These are phyloP conservation scores for Amylostereum areolatum DNA, from an alignment of 1,284 basidiomycete genomes.

Conservation along the genomic window DNA sequence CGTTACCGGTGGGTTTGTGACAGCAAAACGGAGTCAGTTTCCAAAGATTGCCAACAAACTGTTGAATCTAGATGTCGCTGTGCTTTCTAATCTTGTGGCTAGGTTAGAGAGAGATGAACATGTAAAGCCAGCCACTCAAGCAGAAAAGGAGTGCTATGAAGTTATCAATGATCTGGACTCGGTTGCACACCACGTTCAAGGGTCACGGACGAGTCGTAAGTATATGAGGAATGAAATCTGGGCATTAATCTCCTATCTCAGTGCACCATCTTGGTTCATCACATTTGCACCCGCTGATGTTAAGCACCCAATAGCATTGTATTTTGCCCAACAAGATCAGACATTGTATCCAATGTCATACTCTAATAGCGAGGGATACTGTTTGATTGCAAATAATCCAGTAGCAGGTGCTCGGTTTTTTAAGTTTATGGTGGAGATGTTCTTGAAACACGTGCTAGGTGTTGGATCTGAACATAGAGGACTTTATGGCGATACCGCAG, in stretches of 20 bases:
- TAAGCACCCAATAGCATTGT: not conserved
- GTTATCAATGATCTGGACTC: slow-evolving; percentile 28
- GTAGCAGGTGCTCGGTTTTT: not conserved
- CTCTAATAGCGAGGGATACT: not conserved
- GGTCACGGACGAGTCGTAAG: slow-evolving; percentile 26
- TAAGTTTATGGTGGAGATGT: not conserved
- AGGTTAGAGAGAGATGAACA: slow-evolving; percentile 11
- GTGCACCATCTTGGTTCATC: slow-evolving; percentile 31
- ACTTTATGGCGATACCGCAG: not conserved
- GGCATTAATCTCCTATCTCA: slow-evolving; percentile 24
- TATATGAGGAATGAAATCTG: slow-evolving; percentile 31
- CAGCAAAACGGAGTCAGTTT: slow-evolving; percentile 14
- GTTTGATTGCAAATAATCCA: not conserved
- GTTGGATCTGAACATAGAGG: not conserved
- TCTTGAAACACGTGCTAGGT: not conserved
- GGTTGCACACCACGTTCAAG: slow-evolving; percentile 24
- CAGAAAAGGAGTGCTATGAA: slow-evolving; percentile 27
- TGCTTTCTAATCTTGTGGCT: not conserved
- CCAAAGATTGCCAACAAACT: not conserved
- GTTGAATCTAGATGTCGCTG: not conserved
- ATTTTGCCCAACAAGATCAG: not conserved
- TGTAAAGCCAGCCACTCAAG: slow-evolving; percentile 22
- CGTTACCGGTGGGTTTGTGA: slow-evolving; percentile 21
- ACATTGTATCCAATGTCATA: not conserved
- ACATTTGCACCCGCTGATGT: slow-evolving; percentile 24